Percentiles rank a stretch among this genome's conserved stretches.
phyloP scores from a whole-genome alignment of 495 filamentous ascomycete genomes.

The Usnea hakonensis region DNA sequence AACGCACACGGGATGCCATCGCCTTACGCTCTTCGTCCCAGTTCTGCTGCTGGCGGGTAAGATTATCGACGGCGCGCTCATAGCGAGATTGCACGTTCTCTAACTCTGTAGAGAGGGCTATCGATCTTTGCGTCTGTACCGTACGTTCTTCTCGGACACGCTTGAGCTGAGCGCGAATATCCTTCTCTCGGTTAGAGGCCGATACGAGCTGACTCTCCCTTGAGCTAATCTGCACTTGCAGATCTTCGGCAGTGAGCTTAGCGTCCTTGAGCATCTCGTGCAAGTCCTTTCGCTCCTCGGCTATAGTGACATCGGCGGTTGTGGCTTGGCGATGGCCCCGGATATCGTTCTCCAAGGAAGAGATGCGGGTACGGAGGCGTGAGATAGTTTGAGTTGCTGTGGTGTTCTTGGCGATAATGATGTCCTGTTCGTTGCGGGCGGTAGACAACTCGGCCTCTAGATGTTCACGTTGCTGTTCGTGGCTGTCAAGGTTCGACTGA shows the following conservation, averaged over 20 bases:
- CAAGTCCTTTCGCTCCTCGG: slow-evolving; percentile 58
- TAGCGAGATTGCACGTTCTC: slow-evolving; percentile 47
- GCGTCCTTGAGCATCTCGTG: slow-evolving; percentile 58
- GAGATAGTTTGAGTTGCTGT: slow-evolving; percentile 27
- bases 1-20: slow-evolving; percentile 36
- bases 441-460: slow-evolving; percentile 30
- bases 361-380: slow-evolving; percentile 30
- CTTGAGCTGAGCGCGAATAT: slow-evolving; percentile 49
- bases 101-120: slow-evolving; percentile 43
- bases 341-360: slow-evolving; percentile 31
- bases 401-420: slow-evolving; percentile 24
- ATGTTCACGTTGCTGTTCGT: slow-evolving; percentile 27
- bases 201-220: slow-evolving; percentile 41
- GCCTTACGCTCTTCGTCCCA: slow-evolving; percentile 44
- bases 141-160: slow-evolving; percentile 53
- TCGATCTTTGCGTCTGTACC: slow-evolving; percentile 41
- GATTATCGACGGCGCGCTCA: slow-evolving; percentile 44
- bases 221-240: slow-evolving; percentile 49
- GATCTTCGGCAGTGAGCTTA: slow-evolving; percentile 58
- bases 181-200: slow-evolving; percentile 35
- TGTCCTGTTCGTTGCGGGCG: slow-evolving; percentile 26
- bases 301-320: slow-evolving; percentile 32
- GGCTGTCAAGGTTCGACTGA: slow-evolving; percentile 20
- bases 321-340: slow-evolving; percentile 24
- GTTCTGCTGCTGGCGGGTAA: slow-evolving; percentile 30